A percentile compares a stretch with the other conserved stretches of the same genome.
Evolutionary conservation across 2,329 filamentous ascomycete species (phyloP).

Genomic region (Paraphoma chrysanthemicola): DNA sequence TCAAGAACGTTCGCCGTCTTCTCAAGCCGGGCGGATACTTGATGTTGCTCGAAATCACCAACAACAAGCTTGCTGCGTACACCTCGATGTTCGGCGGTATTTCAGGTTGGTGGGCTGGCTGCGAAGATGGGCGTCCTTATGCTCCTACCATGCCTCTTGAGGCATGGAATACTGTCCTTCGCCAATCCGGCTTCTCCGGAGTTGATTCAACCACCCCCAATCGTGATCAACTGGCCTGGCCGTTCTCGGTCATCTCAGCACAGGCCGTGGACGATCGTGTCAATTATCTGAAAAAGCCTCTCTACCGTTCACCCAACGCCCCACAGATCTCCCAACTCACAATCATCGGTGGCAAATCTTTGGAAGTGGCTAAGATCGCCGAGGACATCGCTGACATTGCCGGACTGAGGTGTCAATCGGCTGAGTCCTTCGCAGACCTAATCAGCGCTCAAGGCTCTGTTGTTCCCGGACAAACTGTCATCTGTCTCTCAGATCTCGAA

Average conservation of each 20-base stretch:
- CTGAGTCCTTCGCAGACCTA: background rate
- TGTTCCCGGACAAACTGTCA: background rate
- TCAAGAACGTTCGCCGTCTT: constrained; percentile 15
- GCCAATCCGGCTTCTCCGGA: constrained; percentile 12
- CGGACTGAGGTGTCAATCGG: background rate
- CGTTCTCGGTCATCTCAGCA: constrained; percentile 9
- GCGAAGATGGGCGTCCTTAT: constrained; percentile 10
- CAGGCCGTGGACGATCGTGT: constrained; percentile 19
- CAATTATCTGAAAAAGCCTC: constrained; percentile 14
- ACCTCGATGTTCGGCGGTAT: constrained; percentile 37
- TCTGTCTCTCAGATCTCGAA: constrained; percentile 25
- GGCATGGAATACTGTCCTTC: constrained; percentile 28
- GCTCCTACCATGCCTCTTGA: background rate
- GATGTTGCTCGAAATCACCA: constrained; percentile 36
- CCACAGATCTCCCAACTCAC: background rate
- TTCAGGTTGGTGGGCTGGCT: constrained; percentile 50
- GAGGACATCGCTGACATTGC: background rate
- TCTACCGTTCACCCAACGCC: background rate
- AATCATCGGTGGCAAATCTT: background rate
- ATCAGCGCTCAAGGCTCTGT: background rate
- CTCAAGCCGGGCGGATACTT: constrained; percentile 45
- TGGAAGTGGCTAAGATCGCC: background rate
- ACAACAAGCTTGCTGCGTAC: constrained; percentile 5
- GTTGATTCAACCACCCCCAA: constrained; percentile 2
- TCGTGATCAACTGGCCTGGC: background rate